Conservation (phyloP, 169 alveolate genomes). For the Plasmodium fragile region DNA sequence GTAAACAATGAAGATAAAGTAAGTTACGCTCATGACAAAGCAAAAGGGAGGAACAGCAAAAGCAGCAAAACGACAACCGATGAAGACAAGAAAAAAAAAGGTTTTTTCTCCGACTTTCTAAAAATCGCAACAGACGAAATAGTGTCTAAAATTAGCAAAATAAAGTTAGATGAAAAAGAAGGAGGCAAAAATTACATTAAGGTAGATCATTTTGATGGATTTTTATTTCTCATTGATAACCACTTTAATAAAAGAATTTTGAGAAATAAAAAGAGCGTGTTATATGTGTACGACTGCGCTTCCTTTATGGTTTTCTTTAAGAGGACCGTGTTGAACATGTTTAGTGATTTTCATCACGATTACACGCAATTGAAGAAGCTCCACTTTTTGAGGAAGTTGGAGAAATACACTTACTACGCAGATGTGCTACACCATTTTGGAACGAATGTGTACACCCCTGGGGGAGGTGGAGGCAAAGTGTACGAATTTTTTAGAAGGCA, state of each 20-base stretch:
- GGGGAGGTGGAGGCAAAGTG: background rate
- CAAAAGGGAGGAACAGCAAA: background rate
- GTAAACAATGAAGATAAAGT: background rate
- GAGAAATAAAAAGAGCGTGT: conserved; percentile 38
- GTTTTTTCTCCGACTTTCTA: conserved; percentile 44
- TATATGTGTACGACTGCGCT: conserved; percentile 20
- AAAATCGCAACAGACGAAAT: conserved; percentile 75
- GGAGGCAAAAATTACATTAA: conserved; percentile 19
- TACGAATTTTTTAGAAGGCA: conserved; percentile 26
- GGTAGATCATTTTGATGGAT: conserved; percentile 46
- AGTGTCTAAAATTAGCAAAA: conserved; percentile 58
- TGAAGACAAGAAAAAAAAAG: conserved; percentile 20
- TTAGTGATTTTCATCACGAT: conserved; percentile 47
- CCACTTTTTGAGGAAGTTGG: conserved; percentile 22
- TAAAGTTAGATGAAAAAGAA: conserved; percentile 65
- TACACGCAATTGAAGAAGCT: conserved; percentile 22
- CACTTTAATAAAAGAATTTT: conserved; percentile 50
- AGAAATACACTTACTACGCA: conserved; percentile 23
- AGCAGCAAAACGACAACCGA: background rate
- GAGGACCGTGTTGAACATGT: conserved; percentile 29
- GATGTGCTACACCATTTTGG: background rate
- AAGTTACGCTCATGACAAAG: background rate
- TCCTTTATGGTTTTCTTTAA: conserved; percentile 36
- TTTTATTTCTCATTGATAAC: conserved; percentile 40
- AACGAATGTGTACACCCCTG: background rate